Percentiles rank a stretch among this genome's conserved stretches.
These are phyloP conservation scores for Talaromyces rugulosus DNA, from an alignment of 2,329 filamentous ascomycete genomes.

Conservation along the genomic window DNA sequence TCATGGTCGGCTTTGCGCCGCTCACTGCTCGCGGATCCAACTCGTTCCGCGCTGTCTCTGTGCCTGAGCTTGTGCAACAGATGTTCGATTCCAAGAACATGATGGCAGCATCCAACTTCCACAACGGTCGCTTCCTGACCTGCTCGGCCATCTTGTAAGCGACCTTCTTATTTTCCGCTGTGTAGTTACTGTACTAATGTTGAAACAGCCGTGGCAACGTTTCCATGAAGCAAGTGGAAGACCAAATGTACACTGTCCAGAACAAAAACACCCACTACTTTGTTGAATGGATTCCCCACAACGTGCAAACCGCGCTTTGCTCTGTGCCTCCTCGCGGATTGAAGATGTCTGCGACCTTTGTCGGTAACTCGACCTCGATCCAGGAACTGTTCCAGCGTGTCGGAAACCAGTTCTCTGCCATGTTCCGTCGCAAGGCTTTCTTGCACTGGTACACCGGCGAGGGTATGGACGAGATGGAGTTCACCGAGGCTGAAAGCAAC, in stretches of 20 bases:
- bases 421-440: conserved; percentile 99
- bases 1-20: conserved; percentile 99
- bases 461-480: conserved; percentile 99
- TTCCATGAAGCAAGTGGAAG: conserved; percentile 99
- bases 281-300: conserved; percentile 99
- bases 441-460: conserved; percentile 99
- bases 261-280: conserved; percentile 99
- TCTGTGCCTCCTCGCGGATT: conserved; percentile 96
- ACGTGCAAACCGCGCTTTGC: conserved; percentile 98
- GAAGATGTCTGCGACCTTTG: conserved; percentile 98
- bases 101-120: conserved; percentile 99
- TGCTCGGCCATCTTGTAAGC: conserved; percentile 93
- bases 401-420: conserved; percentile 98
- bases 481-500: conserved; percentile 99
- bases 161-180: conserved; percentile 19
- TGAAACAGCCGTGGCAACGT: conserved; percentile 82
- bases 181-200: conserved; percentile 24
- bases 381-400: conserved; percentile 99
- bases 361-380: conserved; percentile 98
- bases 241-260: conserved; percentile 99
- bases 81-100: conserved; percentile 99
- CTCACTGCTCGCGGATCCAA: conserved; percentile 87
- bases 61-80: conserved; percentile 98
- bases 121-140: conserved; percentile 98
- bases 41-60: conserved; percentile 96